Evolutionary conservation across 257 asterid species (phyloP), one percentile per base, ranked within the genome.

Genomic region (Solanum okadae): DNA sequence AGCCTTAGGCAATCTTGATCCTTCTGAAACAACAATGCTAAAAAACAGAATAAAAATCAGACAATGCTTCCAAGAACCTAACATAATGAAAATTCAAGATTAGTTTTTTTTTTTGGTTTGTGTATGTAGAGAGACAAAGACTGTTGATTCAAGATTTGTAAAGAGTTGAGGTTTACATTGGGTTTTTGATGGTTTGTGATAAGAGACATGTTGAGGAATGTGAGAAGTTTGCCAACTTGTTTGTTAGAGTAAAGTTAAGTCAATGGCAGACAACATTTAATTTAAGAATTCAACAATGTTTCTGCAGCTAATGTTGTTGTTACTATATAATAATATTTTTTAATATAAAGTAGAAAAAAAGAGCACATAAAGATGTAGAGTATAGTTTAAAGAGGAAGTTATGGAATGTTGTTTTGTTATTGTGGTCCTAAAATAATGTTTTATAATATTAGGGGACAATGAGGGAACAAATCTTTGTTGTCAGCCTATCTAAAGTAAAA

Each of bases 191-290:
- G 82, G 90, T 65, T 89, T 89, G 59, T 11, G 79, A 90, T 65
- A 91, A 92, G 92, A 94, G 94, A 94, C 95, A 92, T 86, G 94
- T 90, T 90, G 91, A 92, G 93, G 88, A 90, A 88, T 91, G 91
- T 92, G 87, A 89, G 92, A 86, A 92, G 89, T 91, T 79, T 92
- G 96, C 92, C 97, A 92, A 93, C 91, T 94, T 93, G 94, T 93
- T 91, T 92, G 97, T 92, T 89, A 86, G 89, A 91, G 92, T 89
- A 94, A 95, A 93, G 95, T 85, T 91, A 95, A 86, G 90, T 90
- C 95, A 94, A 87, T 94, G 95, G 98, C 93, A 92, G 99, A 95
- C 99, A 96, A 22, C 90, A 90, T 23, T 81, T 86, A 46, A 87
- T 94, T 86, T 79, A 90, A 93, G 94, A 92, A 89, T 92, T n/a